Conservation (phyloP, 495 filamentous ascomycete genomes). For the Xylaria sp. region DNA sequence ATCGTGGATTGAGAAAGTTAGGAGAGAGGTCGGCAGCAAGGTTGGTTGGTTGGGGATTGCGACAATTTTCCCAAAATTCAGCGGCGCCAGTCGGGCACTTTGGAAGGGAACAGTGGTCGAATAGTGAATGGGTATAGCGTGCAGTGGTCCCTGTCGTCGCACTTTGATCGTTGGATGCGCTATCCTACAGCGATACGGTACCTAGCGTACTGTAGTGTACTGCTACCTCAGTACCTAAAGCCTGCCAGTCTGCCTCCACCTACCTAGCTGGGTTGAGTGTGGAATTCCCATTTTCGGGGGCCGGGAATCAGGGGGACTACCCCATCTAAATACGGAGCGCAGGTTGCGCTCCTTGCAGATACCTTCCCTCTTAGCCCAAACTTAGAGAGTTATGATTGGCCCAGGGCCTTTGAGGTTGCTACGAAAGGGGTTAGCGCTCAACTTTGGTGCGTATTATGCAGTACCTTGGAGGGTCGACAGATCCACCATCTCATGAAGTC, state of each 20-base stretch:
- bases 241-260: background rate
- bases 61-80: conserved; percentile 31
- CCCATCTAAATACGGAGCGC: conserved; percentile 24
- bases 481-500: conserved; percentile 15
- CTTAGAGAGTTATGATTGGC: background rate
- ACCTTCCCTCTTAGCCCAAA: background rate
- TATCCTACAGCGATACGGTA: background rate
- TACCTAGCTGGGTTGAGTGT: conserved; percentile 13
- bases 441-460: background rate
- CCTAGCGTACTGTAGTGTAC: background rate
- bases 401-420: background rate
- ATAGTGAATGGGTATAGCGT: conserved; percentile 11
- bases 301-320: conserved; percentile 24
- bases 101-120: conserved; percentile 11
- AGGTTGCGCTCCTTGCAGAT: conserved; percentile 18
- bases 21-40: conserved; percentile 28
- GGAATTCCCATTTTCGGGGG: conserved; percentile 11
- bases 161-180: background rate
- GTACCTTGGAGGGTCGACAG: background rate
- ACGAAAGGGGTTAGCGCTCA: conserved; percentile 7
- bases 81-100: conserved; percentile 13
- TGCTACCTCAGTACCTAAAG: no score
- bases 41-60: conserved; percentile 29
- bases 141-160: background rate
- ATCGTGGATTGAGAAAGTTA: conserved; percentile 26